These are phyloP conservation scores for Spirogloea muscicola DNA, from an alignment of 139 green algal species.

Conservation along the genomic window DNA sequence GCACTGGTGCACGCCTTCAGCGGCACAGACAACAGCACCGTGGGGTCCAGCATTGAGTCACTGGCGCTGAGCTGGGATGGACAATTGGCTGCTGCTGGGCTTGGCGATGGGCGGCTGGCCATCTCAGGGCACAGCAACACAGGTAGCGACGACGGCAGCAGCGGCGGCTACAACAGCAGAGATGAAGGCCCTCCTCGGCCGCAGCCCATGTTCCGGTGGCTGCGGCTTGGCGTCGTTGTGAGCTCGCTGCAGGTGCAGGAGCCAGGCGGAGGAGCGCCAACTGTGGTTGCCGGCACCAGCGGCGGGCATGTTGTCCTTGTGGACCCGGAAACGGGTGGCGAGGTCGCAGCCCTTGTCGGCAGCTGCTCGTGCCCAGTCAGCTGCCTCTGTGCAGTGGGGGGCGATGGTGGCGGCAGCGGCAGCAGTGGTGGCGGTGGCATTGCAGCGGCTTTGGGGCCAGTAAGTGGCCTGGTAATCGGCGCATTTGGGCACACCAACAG, in stretches of 20 bases:
- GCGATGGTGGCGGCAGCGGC: neutral
- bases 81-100: neutral
- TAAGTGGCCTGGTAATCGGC: constrained; percentile 3
- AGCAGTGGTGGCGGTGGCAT: neutral
- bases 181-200: neutral
- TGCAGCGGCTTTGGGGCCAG: no score
- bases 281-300: neutral
- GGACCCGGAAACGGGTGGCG: neutral
- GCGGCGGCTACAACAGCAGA: neutral
- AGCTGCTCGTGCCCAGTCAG: neutral
- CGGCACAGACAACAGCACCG: no score
- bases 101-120: constrained; percentile 2
- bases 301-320: neutral
- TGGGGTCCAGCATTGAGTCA: neutral
- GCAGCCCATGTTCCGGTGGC: neutral
- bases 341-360: neutral
- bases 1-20: no score
- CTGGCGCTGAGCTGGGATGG: constrained; percentile 3
- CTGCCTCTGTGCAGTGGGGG: neutral
- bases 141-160: neutral
- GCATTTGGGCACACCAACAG: neutral
- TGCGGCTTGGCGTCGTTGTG: neutral
- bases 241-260: neutral
- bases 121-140: neutral
- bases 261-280: neutral